A percentile compares a stretch with the other conserved stretches of the same genome.
These are phyloP conservation scores for Botrytis fabae DNA, from an alignment of 2,329 filamentous ascomycete species.

Conservation along the genomic window DNA sequence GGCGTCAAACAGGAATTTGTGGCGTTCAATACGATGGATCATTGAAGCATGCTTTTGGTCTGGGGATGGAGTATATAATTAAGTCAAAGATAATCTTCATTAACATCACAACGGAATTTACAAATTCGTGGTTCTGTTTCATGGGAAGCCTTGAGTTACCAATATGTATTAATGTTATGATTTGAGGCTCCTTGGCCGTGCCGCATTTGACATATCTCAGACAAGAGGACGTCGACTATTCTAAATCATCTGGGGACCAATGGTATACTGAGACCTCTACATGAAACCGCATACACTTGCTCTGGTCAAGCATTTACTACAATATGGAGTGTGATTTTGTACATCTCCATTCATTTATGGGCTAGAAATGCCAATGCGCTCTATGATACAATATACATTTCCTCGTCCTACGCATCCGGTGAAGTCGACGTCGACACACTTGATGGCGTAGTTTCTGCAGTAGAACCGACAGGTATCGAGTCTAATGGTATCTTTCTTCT, in stretches of 20 bases:
- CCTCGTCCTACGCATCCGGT: conserved; percentile 32
- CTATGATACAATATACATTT: conserved; percentile 24
- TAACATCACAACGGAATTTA: background rate
- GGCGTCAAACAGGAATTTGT: background rate
- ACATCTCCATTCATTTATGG: conserved; percentile 9
- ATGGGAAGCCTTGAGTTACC: background rate
- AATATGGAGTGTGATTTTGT: background rate
- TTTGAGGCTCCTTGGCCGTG: background rate
- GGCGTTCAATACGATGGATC: background rate
- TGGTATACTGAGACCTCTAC: background rate
- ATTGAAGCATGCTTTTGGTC: background rate
- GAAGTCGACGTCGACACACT: conserved; percentile 35
- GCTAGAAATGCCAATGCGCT: background rate
- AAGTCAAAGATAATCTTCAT: background rate
- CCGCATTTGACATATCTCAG: background rate
- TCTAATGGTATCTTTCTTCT: conserved; percentile 51
- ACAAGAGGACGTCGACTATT: background rate
- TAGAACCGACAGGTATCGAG: conserved; percentile 29
- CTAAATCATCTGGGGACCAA: background rate
- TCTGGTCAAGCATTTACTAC: background rate
- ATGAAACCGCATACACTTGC: background rate
- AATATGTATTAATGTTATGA: background rate
- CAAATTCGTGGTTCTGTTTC: background rate
- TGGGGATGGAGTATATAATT: background rate
- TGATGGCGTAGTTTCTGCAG: conserved; percentile 26